Conservation (phyloP, 1,284 basidiomycete species). For the Cutaneotrichosporon dermatis region DNA sequence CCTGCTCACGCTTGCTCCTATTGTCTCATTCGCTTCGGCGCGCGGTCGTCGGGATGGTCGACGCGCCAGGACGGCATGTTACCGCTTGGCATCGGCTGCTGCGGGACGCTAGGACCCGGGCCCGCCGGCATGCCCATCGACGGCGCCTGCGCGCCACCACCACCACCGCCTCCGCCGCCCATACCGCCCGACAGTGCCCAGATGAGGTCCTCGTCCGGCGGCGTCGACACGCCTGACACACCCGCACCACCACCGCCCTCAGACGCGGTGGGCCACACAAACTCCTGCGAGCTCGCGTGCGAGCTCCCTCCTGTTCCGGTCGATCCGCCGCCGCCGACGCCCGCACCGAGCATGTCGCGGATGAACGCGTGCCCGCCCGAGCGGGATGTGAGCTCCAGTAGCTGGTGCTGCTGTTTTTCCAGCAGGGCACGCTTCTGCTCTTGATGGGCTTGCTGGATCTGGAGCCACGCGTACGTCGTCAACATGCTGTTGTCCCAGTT, state of each 20-base stretch:
- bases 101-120: background rate
- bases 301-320: conserved; percentile 1
- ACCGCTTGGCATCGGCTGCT: background rate
- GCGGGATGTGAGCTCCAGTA: conserved; percentile 30
- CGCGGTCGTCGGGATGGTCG: background rate
- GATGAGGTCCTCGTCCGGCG: conserved; percentile 19
- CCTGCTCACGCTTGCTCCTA: background rate
- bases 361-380: conserved; percentile 9
- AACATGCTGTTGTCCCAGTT: conserved; percentile 35
- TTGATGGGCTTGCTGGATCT: conserved; percentile 46
- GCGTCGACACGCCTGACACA: conserved; percentile 6
- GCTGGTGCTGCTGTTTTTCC: conserved; percentile 41
- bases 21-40: background rate
- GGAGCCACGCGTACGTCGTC: conserved; percentile 43
- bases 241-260: background rate
- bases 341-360: conserved; percentile 18
- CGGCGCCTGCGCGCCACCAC: background rate
- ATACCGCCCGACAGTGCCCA: conserved; percentile 16
- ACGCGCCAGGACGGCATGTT: conserved; percentile 5
- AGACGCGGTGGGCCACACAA: conserved; percentile 19
- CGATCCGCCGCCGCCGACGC: conserved; percentile 1
- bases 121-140: background rate
- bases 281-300: conserved; percentile 7
- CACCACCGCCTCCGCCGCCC: background rate
- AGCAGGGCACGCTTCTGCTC: conserved; percentile 40